A percentile compares a stretch with the other conserved stretches of the same genome.
These are phyloP conservation scores for Ogataea dorogensis DNA, from an alignment of 805 yeast species.

Conservation along the genomic window DNA sequence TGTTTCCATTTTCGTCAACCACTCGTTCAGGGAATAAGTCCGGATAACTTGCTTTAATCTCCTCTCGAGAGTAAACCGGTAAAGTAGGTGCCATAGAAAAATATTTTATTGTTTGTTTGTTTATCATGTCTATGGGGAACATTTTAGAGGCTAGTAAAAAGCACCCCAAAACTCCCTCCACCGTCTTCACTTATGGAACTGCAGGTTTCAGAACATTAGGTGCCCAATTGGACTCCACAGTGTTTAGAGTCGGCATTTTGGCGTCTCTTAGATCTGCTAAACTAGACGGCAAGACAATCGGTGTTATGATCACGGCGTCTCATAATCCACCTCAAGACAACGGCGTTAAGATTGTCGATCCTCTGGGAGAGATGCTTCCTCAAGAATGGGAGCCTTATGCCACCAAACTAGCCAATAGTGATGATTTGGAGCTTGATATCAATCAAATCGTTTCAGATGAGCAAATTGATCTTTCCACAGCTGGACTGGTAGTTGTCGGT, in stretches of 20 bases:
- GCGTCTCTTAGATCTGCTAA: slow-evolving; percentile 81
- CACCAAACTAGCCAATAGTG: slow-evolving; percentile 73
- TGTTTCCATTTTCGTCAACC: slow-evolving; percentile 7
- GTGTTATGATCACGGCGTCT: slow-evolving; percentile 96
- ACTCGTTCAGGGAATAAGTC: slow-evolving; percentile 25
- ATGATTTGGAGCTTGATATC: slow-evolving; percentile 41
- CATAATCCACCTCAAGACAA: slow-evolving; percentile 92
- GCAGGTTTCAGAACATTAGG: slow-evolving; percentile 93
- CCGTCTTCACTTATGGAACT: slow-evolving; percentile 76
- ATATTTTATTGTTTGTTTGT: slow-evolving; percentile 3
- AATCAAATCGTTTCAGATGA: slow-evolving; percentile 38
- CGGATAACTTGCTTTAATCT: slow-evolving; percentile 31
- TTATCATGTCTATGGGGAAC: slow-evolving; percentile 1
- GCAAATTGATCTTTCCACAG: slow-evolving; percentile 42
- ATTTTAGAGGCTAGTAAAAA: slow-evolving; percentile 10
- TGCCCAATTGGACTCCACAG: slow-evolving; percentile 67
- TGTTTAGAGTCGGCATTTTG: slow-evolving; percentile 77
- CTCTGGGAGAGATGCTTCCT: slow-evolving; percentile 85
- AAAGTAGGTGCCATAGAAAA: slow-evolving; percentile 48
- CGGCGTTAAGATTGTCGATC: slow-evolving; percentile 93
- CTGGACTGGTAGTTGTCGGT: slow-evolving; percentile 62
- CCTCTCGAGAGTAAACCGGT: slow-evolving; percentile 42
- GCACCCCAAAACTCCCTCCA: slow-evolving; percentile 47
- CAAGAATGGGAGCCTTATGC: slow-evolving; percentile 83
- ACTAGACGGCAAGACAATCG: slow-evolving; percentile 67